These are phyloP conservation scores for Aspergillus sp. DNA, from an alignment of 2,329 filamentous ascomycete genomes.

Conservation along the genomic window DNA sequence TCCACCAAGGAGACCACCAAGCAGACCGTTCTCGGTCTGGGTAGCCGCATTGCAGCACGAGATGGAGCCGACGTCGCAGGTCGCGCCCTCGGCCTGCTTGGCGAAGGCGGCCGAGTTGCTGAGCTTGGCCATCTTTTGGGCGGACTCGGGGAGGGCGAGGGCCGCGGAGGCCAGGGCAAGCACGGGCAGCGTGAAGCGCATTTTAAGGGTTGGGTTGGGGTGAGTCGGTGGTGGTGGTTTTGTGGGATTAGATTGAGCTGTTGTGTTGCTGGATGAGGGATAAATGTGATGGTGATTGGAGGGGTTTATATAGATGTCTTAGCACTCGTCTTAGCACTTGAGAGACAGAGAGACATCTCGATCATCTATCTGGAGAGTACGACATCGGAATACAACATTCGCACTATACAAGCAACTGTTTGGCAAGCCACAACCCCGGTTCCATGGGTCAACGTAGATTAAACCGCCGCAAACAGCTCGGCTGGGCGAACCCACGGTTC, in stretches of 20 bases:
- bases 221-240: not conserved
- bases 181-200: slow-evolving; percentile 3
- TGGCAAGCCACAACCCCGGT: not conserved
- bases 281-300: not conserved
- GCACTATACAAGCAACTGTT: not conserved
- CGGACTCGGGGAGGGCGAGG: not conserved
- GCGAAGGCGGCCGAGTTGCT: slow-evolving; percentile 1
- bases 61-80: slow-evolving; percentile 6
- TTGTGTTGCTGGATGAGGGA: not conserved
- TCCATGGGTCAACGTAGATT: not conserved
- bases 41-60: slow-evolving; percentile 10
- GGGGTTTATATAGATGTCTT: not conserved
- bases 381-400: not conserved
- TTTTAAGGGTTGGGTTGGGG: not conserved
- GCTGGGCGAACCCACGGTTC: not conserved
- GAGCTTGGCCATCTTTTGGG: not conserved
- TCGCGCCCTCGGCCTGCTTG: not conserved
- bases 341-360: not conserved
- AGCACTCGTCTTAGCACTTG: not conserved
- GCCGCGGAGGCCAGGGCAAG: slow-evolving; percentile 1
- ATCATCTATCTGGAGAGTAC: not conserved
- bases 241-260: not conserved
- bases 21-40: not conserved
- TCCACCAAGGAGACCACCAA: not conserved
- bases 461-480: not conserved